Base-by-base conservation (phyloP, 176 grass and related monocot genomes). In the Pontederia crassipes region DNA sequence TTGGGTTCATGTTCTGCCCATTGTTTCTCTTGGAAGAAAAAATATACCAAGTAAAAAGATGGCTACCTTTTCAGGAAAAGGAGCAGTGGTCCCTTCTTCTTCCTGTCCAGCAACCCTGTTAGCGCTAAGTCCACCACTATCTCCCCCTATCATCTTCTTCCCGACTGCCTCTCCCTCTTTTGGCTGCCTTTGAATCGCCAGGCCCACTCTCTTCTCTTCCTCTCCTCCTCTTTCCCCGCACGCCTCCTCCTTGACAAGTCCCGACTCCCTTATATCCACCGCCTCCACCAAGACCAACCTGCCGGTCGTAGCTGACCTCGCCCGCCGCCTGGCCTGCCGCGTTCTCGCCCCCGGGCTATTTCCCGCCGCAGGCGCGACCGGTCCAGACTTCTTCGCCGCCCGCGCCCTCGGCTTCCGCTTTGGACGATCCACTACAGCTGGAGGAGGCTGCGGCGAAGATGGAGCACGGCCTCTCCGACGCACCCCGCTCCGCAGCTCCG, bases 401-500 rank as follows among this genome's bases (percentile, higher is more conserved):
- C 46, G 69, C 48, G 61, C 57, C 17, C 51, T 71, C 15, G 81
- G 61, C 11, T 78, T 75, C 67, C 65, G 72, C 16, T 61, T 60
- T 4, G 16, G 68, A 17, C 87, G 78, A 65, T 48, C 78, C 58
- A 51, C 81, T 35, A 35, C 29, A 2, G 29, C 29, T 4, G 29
- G 29, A 35, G 29, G 29, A 35, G 29, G 29, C 18, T 63, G 75
- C 11, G 74, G 66, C 45, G 66, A 73, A 40, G 28, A 64, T 56
- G 51, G 71, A 74, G 59, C 59, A 74, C 49, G 59, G 51, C 59
- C 59, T 62, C 71, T 16, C 29, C 56, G 56, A 59, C 69, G 69
- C 69, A 12, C 45, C 55, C 56, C 52, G 15, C 69, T 72, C 56
- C 69, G 56, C 69, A 72, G 47, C 14, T 60, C 69, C 28, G 46